phyloP scores from a whole-genome alignment of 805 yeast species.

The Candida sakaeoensis region DNA sequence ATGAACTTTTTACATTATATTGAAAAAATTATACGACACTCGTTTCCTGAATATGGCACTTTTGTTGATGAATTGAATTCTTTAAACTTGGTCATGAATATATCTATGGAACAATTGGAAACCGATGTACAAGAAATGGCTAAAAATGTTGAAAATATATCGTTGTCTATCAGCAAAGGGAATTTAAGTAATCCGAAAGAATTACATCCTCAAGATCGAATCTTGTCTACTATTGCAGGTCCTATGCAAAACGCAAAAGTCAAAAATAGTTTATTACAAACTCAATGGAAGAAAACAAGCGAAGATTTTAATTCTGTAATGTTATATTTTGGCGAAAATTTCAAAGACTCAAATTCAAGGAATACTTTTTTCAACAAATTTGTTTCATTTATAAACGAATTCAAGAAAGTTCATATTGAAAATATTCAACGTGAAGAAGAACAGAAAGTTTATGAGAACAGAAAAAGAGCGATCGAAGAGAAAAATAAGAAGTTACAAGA shows the following conservation, averaged over 20 bases:
- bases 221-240: constrained; percentile 57
- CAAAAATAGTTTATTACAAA: constrained; percentile 61
- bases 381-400: constrained; percentile 74
- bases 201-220: constrained; percentile 82
- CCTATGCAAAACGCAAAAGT: constrained; percentile 72
- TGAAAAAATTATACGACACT: constrained; percentile 79
- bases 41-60: constrained; percentile 72
- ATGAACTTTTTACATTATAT: constrained; percentile 91
- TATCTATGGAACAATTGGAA: constrained; percentile 78
- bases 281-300: constrained; percentile 59
- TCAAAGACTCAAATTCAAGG: constrained; percentile 61
- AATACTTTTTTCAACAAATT: constrained; percentile 74
- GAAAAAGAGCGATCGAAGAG: constrained; percentile 32
- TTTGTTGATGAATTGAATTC: constrained; percentile 73
- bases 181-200: constrained; percentile 73
- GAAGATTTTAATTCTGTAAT: constrained; percentile 67
- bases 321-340: constrained; percentile 89
- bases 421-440: constrained; percentile 82
- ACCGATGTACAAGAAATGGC: constrained; percentile 66
- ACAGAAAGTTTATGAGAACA: constrained; percentile 41
- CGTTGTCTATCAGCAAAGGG: constrained; percentile 73
- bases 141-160: constrained; percentile 62
- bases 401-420: constrained; percentile 74
- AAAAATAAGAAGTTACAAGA: constrained; percentile 14
- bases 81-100: constrained; percentile 57